Evolutionary conservation across 257 asterid genomes (phyloP).

Genomic region (Henckelia pumila): DNA sequence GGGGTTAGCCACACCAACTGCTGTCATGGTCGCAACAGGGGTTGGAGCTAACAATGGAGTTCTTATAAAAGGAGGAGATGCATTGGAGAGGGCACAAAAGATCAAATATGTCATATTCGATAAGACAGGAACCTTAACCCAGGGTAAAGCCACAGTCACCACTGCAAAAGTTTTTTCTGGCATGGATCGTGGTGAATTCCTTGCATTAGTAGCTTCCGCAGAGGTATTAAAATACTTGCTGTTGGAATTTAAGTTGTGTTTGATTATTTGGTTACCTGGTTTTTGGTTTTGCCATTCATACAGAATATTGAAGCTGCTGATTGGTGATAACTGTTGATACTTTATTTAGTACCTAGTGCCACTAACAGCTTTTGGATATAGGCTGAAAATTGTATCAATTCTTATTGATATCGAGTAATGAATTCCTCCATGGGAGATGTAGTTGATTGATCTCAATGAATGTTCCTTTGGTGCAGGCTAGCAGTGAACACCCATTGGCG

Average conservation of each 20-base stretch:
- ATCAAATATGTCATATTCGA: slow-evolving; percentile 81
- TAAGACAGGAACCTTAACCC: slow-evolving; percentile 96
- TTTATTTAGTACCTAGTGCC: not conserved
- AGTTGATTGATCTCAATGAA: not conserved
- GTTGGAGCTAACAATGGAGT: slow-evolving; percentile 99
- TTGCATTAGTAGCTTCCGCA: slow-evolving; percentile 92
- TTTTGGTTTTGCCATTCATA: not conserved
- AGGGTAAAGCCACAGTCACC: slow-evolving; percentile 93
- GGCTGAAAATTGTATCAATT: not conserved
- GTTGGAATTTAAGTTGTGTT: slow-evolving; percentile 18
- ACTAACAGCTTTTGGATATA: slow-evolving; percentile 10
- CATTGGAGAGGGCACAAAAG: slow-evolving; percentile 92
- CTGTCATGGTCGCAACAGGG: slow-evolving; percentile 99
- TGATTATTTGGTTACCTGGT: slow-evolving; percentile 11
- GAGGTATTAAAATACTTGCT: slow-evolving; percentile 56
- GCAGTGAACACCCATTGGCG: slow-evolving; percentile 97
- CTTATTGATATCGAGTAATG: not conserved
- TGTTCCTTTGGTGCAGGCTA: slow-evolving; percentile 53
- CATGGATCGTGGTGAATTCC: slow-evolving; percentile 97
- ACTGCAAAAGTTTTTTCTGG: slow-evolving; percentile 69
- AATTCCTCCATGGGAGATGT: slow-evolving; percentile 2
- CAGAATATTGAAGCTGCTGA: not conserved
- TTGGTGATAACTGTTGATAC: not conserved
- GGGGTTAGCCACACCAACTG: slow-evolving; percentile 99
- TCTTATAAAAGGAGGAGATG: slow-evolving; percentile 97